Evolutionary conservation across 2,329 filamentous ascomycete species (phyloP), one percentile per base, ranked within the genome.

Genomic region (Trichoderma atroviride): DNA sequence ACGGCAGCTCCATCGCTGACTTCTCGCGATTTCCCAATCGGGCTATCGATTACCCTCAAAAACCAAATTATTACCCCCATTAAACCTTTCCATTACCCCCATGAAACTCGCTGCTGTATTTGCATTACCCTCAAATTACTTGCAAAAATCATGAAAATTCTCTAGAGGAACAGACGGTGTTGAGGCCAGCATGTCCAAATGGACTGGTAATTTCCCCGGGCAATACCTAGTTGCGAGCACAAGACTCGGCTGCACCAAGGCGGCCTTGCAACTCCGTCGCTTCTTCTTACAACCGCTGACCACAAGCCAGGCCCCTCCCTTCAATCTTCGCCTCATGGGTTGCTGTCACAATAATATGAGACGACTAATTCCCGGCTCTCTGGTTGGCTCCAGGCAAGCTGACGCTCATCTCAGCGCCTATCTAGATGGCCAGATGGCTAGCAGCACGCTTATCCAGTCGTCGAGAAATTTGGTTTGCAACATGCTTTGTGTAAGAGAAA

Each of bases 401-500:
- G 61, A 60, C 68, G 61, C 56, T 65, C 74, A 53, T 56, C 63
- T 53, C 57, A 56, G 69, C 72, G 69, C 73, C 71, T 73, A 58
- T 70, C 72, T 72, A 72, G 73, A 73, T 62, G 58, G 57, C 60
- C 72, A 72, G 73, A 73, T 62, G 58, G 57, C 60, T 37, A 55
- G 68, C 40, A 27, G 11, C 68, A 50, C 74, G 70, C 74, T 72
- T 75, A 73, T 71, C 72, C 74, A 71, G 72, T 72, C 69, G 71
- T 53, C 66, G 66, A 71, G 72, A 73, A 50, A 73, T 74, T 68
- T 72, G 74, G 74, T 76, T 78, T 78, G 77, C 77, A 77, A 78
- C 75, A 75, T 75, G 72, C 71, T 71, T 76, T 79, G 76, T 78
- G 77, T 78, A 79, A 80, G 76, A 79, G 78, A 79, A 79, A 78